A percentile compares a stretch with the other conserved stretches of the same genome.
These are phyloP conservation scores for Cystoisospora suis DNA, from an alignment of 169 alveolate species.

Conservation along the genomic window DNA sequence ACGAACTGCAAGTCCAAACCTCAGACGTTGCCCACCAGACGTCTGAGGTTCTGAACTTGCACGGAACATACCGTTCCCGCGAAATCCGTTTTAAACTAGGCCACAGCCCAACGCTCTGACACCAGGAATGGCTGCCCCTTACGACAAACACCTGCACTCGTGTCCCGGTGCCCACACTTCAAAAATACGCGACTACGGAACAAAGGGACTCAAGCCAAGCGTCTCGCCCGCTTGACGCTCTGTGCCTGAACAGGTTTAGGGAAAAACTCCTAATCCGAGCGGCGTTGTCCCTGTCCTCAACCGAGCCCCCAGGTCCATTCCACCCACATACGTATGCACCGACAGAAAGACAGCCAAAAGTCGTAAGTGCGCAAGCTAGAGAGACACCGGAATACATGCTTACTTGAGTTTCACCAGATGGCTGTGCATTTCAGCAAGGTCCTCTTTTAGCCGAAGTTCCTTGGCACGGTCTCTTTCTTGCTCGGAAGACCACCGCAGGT, in stretches of 20 bases:
- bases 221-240: background rate
- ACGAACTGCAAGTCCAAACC: too few relatives aligned
- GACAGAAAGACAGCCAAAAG: background rate
- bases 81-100: too few relatives aligned
- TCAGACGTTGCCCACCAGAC: too few relatives aligned
- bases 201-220: background rate
- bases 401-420: background rate
- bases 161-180: too few relatives aligned
- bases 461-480: background rate
- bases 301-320: background rate
- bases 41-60: too few relatives aligned
- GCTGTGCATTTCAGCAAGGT: background rate
- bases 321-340: background rate
- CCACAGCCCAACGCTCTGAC: too few relatives aligned
- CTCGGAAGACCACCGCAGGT: too few relatives aligned
- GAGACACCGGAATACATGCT: background rate
- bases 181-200: too few relatives aligned
- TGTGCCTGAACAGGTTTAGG: background rate
- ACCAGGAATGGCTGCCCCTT: too few relatives aligned
- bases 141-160: too few relatives aligned
- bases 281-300: background rate
- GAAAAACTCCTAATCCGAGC: background rate
- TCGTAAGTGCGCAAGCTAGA: background rate
- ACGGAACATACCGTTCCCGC: too few relatives aligned
- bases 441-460: background rate